A percentile compares a stretch with the other conserved stretches of the same genome.
These are phyloP conservation scores for Exsudoporus frostii DNA, from an alignment of 768 basidiomycete species.

Conservation along the genomic window DNA sequence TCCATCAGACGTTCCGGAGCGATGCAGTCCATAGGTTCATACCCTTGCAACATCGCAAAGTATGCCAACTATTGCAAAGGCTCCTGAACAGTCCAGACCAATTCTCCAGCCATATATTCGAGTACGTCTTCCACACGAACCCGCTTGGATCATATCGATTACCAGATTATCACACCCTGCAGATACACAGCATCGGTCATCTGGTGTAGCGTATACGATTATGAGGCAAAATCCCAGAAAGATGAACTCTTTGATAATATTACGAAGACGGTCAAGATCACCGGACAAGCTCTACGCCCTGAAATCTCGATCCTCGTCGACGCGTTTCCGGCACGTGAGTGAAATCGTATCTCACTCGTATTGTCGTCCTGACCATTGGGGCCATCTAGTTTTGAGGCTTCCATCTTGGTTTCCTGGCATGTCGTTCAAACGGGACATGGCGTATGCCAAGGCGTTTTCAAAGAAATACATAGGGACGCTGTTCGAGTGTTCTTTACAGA, in stretches of 20 bases:
- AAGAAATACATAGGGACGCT: slow-evolving; percentile 16
- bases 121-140: slow-evolving; percentile 19
- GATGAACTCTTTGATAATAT: slow-evolving; percentile 16
- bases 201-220: slow-evolving; percentile 21
- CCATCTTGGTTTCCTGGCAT: slow-evolving; percentile 25
- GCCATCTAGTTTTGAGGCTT: slow-evolving; percentile 14
- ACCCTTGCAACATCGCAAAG: slow-evolving; percentile 30
- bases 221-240: slow-evolving; percentile 6
- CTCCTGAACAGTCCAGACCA: slow-evolving; percentile 34
- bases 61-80: slow-evolving; percentile 30
- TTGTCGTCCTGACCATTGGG: not conserved
- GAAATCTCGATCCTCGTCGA: slow-evolving; percentile 17
- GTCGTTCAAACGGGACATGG: slow-evolving; percentile 24
- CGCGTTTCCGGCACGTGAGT: slow-evolving; percentile 18
- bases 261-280: slow-evolving; percentile 2
- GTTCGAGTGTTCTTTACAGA: slow-evolving; percentile 15
- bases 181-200: slow-evolving; percentile 23
- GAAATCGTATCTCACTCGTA: not conserved
- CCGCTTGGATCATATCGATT: not conserved
- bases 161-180: not conserved
- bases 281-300: slow-evolving; percentile 12
- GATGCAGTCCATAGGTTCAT: slow-evolving; percentile 25
- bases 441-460: slow-evolving; percentile 6
- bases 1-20: slow-evolving; percentile 25
- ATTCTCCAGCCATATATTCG: slow-evolving; percentile 33